Conservation (phyloP, 192 early-diverging fungal species). For the Linnemannia exigua region DNA sequence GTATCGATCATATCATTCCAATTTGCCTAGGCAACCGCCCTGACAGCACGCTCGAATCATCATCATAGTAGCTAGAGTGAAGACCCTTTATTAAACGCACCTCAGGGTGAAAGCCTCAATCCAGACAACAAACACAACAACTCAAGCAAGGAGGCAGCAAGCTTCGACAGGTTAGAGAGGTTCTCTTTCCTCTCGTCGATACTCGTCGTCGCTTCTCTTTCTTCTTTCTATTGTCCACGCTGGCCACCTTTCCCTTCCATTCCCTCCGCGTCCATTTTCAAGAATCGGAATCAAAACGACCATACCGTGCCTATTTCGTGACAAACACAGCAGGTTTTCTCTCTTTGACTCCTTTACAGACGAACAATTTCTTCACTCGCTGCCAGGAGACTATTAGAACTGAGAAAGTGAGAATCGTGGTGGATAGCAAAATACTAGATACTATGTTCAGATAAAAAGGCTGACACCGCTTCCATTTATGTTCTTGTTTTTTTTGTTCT, state of each 20-base stretch:
- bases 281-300: neutral
- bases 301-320: neutral
- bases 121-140: neutral
- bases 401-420: neutral
- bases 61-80: neutral
- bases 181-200: slow-evolving; percentile 3
- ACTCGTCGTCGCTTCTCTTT: neutral
- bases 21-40: neutral
- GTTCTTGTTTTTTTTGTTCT: neutral
- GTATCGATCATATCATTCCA: neutral
- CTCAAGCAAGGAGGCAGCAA: neutral
- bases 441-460: neutral
- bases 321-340: neutral
- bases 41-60: neutral
- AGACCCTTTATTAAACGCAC: no score
- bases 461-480: neutral
- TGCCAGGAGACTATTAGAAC: slow-evolving; percentile 10
- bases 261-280: neutral
- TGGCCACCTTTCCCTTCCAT: neutral
- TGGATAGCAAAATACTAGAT: no score
- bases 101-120: no score
- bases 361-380: neutral
- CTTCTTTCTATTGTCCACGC: no score
- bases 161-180: neutral
- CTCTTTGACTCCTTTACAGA: neutral